Base-by-base conservation (phyloP, 768 basidiomycete species). In the Rhodotorula paludigena region DNA sequence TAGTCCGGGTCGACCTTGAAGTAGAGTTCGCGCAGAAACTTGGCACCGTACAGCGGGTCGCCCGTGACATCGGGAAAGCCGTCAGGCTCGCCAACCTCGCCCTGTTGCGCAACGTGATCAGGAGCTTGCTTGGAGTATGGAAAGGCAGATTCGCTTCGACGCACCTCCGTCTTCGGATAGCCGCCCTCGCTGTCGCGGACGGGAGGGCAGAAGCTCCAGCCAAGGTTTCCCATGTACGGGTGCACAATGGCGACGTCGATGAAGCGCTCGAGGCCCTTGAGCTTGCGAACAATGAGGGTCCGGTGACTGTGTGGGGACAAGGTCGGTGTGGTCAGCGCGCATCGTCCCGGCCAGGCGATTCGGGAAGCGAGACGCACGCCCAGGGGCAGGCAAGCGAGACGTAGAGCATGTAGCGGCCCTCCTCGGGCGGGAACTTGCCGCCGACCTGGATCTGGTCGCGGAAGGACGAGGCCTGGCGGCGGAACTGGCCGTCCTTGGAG, bases 331-430 rank as follows among this genome's bases (percentile, higher is more conserved):
- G 23, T n/a, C n/a, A n/a, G n/a, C n/a, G n/a, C n/a, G n/a, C n/a
- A n/a, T n/a, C n/a, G n/a, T n/a, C n/a, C n/a, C n/a, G n/a, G n/a
- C n/a, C n/a, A n/a, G n/a, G n/a, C n/a, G n/a, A n/a, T n/a, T n/a
- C n/a, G 39, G 38, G 35, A 48, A 32, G 20, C 28, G 20, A 23
- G 65, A 67, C 66, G 25, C 32, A 67, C 66, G 94, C 94, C 94
- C 93, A 98, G 15, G 94, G 92, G 74, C 92, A 97, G 3, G 88
- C 85, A 70, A 86, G 85, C 8, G 88, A 89, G 64, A 96, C 89
- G 74, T 90, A 94, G 72, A 94, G 89, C 73, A 89, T 89, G 77
- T 97, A 97, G 52, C 93, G 87, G 67, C 86, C 89, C 78, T 81
- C 84, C 77, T 92, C 92, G 3, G 93, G 86, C 52, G 84, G 80